A percentile compares a stretch with the other conserved stretches of the same genome.
phyloP scores from a whole-genome alignment of 2,329 filamentous ascomycete genomes.

The Aspergillus quadricinctus region DNA sequence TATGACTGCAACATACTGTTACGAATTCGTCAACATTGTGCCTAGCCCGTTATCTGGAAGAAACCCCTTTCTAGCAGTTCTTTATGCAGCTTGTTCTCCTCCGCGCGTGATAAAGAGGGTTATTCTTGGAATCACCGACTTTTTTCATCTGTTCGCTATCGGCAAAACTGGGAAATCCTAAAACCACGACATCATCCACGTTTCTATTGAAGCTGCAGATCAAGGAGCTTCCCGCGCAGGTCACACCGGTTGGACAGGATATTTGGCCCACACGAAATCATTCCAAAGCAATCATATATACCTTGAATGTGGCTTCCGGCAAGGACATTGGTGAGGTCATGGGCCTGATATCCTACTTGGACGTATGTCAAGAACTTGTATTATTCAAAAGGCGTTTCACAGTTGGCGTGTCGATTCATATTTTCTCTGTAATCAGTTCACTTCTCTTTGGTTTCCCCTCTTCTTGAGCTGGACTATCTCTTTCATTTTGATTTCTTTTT shows the following conservation, averaged over 20 bases:
- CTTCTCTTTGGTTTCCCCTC: conserved; percentile 3
- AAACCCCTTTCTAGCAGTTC: background rate
- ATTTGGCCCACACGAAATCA: no score
- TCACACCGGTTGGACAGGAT: background rate
- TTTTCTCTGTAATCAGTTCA: conserved; percentile 10
- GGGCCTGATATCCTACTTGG: background rate
- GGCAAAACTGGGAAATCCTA: background rate
- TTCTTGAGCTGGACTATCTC: conserved; percentile 2
- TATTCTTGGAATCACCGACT: background rate
- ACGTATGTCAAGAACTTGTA: conserved; percentile 11
- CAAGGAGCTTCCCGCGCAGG: background rate
- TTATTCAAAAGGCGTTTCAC: conserved; percentile 20
- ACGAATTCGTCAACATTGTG: background rate
- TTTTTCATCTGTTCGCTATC: background rate
- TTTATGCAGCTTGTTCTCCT: background rate
- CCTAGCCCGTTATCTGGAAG: background rate
- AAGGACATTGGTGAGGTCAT: conserved; percentile 1
- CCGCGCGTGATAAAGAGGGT: no score
- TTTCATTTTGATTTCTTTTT: background rate
- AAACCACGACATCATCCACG: background rate
- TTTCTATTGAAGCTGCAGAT: background rate
- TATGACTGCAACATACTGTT: background rate
- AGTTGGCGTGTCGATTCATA: conserved; percentile 9
- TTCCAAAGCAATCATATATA: background rate
- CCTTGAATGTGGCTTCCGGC: background rate